phyloP scores from a whole-genome alignment of 371 early-diverging fungal species.

The Mucor saturninus region DNA sequence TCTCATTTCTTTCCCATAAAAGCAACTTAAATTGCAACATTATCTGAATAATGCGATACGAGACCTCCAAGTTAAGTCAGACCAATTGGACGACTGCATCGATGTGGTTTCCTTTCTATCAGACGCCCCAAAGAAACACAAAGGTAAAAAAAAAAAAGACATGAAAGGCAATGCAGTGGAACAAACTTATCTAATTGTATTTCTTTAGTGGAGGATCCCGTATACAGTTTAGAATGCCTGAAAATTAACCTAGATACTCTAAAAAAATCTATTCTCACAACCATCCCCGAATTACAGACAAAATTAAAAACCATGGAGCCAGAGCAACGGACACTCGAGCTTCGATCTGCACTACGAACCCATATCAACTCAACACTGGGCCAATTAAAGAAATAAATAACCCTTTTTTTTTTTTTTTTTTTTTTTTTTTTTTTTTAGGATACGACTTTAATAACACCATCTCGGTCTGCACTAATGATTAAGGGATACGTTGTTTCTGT shows the following conservation, averaged over 20 bases:
- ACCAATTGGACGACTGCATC: not conserved
- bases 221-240: not conserved
- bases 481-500: constrained; percentile 80
- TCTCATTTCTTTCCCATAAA: not conserved
- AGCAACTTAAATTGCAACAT: constrained; percentile 9
- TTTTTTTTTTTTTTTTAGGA: constrained; percentile 27
- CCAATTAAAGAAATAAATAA: not conserved
- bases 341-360: not conserved
- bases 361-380: not conserved
- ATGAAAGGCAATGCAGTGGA: not conserved
- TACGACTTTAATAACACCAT: constrained; percentile 82
- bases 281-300: not conserved
- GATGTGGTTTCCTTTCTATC: not conserved
- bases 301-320: not conserved
- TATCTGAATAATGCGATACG: not conserved
- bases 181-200: not conserved
- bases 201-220: not conserved
- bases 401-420: constrained; percentile 15
- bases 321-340: not conserved
- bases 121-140: not conserved
- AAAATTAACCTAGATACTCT: not conserved
- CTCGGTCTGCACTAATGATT: constrained; percentile 78
- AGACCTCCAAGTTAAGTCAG: not conserved
- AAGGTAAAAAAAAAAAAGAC: constrained; percentile 1
- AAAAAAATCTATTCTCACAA: not conserved